Evolutionary conservation across 306 rosid genomes (phyloP), one percentile per base, ranked within the genome.

Genomic region (Sechiopsis laciniata): DNA sequence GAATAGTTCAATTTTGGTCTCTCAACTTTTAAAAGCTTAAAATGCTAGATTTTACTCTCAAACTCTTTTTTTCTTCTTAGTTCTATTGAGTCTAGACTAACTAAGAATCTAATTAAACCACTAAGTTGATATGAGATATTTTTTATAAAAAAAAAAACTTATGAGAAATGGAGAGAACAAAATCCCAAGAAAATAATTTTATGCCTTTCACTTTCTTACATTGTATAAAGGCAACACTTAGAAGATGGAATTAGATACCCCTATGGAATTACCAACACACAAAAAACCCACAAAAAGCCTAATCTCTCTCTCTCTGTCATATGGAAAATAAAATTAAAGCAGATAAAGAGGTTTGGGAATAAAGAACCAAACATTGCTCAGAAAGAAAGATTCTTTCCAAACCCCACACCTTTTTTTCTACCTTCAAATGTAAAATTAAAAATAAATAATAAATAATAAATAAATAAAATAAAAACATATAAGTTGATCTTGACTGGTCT

Each of bases 101-200:
- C 37, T 62, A 35, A 32, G 50, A 62, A 62, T 62, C 22, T 62
- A 35, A 63, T 35, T 62, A 62, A 62, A 64, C 52, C 16, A 10
- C 11, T 64, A 40, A 64, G 71, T 40, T 37, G 26, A 37, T 35
- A 19, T 29, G 69, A 12, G 13, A 62, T n/a, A 62, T 29, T 62
- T 32, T 26, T 26, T 26, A 26, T 1, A 37, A 37, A 8, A 8
- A n/a, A 64, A 35, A n/a, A 10, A 16, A 16, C 9, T 11, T 22
- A 58, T 5, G 40, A 60, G 3, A 61, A 32, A 62, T 15, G 8
- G 69, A 62, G 71, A 66, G 72, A 45, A 45, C 55, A 66, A 45
- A 66, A 66, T 66, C 72, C 35, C 35, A 45, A 66, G 72, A 66
- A 66, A 66, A 66, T 66, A 45, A 45, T 45, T 66, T 45, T 42